A percentile compares a stretch with the other conserved stretches of the same genome.
Evolutionary conservation across 2,329 filamentous ascomycete genomes (phyloP).

Genomic region (Aspergillus sp.): DNA sequence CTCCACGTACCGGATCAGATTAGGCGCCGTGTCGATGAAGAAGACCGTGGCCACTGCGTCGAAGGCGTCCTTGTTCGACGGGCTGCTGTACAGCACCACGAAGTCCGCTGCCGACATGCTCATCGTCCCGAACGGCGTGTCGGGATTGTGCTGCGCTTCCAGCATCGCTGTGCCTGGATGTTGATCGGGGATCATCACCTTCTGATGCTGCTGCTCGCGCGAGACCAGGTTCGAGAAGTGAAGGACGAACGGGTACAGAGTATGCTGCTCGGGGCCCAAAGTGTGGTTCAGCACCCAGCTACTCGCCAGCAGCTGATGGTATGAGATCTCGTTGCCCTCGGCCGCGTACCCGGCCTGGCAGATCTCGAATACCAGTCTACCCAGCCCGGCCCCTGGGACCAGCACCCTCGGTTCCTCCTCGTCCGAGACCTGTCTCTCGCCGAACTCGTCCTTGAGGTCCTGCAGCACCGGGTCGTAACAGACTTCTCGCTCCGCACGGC

Average conservation of each 20-base stretch:
- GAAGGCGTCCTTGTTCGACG: constrained; percentile 62
- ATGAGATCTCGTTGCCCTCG: constrained; percentile 95
- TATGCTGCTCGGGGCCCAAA: constrained; percentile 60
- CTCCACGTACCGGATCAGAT: constrained; percentile 85
- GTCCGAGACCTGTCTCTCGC: constrained; percentile 25
- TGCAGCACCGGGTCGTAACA: constrained; percentile 73
- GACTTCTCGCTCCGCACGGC: constrained; percentile 68
- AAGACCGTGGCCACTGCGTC: constrained; percentile 88
- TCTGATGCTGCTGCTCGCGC: constrained; percentile 71
- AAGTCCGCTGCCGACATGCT: constrained; percentile 94
- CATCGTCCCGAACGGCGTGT: constrained; percentile 64
- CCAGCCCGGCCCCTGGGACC: constrained; percentile 86
- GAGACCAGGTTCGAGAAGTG: constrained; percentile 82
- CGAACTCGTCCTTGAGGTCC: constrained; percentile 57
- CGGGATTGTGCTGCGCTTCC: constrained; percentile 26
- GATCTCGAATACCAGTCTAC: constrained; percentile 84
- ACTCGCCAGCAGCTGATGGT: constrained; percentile 90
- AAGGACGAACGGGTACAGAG: constrained; percentile 80
- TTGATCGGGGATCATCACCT: constrained; percentile 76
- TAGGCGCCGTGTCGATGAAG: constrained; percentile 96
- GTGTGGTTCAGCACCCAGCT: constrained; percentile 59
- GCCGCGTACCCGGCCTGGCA: constrained; percentile 69
- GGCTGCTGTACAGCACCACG: constrained; percentile 73
- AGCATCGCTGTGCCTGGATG: constrained; percentile 63
- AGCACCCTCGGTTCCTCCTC: constrained; percentile 63